phyloP scores from a whole-genome alignment of 2,329 filamentous ascomycete species.

The Epichloe amarillans region DNA sequence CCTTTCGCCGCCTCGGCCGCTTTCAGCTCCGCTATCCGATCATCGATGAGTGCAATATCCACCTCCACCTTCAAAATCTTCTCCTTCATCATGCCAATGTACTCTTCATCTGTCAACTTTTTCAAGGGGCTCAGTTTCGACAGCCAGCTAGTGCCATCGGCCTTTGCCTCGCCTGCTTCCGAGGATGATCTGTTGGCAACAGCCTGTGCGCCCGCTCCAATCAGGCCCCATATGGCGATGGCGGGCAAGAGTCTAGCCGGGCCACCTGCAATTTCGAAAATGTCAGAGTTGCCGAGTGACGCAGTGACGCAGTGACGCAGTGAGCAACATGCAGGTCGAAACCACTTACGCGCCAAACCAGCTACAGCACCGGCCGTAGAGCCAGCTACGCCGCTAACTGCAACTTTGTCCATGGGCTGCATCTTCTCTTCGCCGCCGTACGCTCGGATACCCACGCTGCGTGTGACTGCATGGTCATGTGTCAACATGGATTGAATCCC shows the following conservation, averaged over 20 bases:
- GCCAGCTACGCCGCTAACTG: constrained; percentile 58
- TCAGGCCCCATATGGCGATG: constrained; percentile 32
- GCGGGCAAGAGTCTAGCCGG: constrained; percentile 39
- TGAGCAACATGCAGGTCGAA: neutral
- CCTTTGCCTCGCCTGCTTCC: constrained; percentile 16
- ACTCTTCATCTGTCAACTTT: constrained; percentile 58
- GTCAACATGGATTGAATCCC: neutral
- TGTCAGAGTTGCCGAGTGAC: neutral
- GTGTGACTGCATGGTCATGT: constrained; percentile 28
- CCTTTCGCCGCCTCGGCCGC: constrained; percentile 3
- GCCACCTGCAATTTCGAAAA: constrained; percentile 25
- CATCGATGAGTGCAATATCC: constrained; percentile 67
- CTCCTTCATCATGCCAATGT: constrained; percentile 55
- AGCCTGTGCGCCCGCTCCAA: constrained; percentile 28
- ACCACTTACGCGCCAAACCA: constrained; percentile 37
- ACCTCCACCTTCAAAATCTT: constrained; percentile 59
- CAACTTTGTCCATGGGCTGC: constrained; percentile 45
- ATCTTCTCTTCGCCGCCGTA: constrained; percentile 38
- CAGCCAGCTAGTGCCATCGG: constrained; percentile 28
- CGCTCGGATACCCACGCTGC: constrained; percentile 31
- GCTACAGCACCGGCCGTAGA: constrained; percentile 51
- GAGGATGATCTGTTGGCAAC: constrained; percentile 19
- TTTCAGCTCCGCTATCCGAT: constrained; percentile 44
- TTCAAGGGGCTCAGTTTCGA: constrained; percentile 62
- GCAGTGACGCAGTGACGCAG: neutral